Percentiles rank a stretch among this genome's conserved stretches.
These are phyloP conservation scores for Chaetoscypha palmicola DNA, from an alignment of 2,329 filamentous ascomycete genomes.

Conservation along the genomic window DNA sequence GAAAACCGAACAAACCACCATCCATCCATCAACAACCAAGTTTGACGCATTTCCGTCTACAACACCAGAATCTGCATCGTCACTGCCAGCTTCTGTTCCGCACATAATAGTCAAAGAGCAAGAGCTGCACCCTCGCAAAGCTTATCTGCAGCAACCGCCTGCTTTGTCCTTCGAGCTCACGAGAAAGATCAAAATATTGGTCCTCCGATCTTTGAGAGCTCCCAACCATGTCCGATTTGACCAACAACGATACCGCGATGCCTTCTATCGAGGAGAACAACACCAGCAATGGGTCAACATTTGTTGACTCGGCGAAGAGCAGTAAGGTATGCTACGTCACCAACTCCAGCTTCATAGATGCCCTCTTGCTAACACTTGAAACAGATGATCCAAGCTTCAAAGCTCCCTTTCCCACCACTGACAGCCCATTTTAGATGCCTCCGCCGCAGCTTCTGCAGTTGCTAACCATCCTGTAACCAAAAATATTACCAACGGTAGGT, in stretches of 20 bases:
- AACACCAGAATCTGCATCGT: not conserved
- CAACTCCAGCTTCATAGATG: slow-evolving; percentile 3
- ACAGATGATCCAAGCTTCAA: slow-evolving; percentile 20
- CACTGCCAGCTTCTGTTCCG: no score
- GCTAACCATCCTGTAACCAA: slow-evolving; percentile 30
- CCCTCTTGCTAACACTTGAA: slow-evolving; percentile 21
- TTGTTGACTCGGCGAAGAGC: slow-evolving; percentile 22
- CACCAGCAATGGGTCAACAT: slow-evolving; percentile 9
- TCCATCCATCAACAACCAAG: not conserved
- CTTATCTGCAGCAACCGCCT: not conserved
- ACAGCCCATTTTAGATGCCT: slow-evolving; percentile 24
- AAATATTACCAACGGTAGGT: slow-evolving; percentile 28
- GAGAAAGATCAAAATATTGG: slow-evolving; percentile 1
- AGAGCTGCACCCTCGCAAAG: not conserved
- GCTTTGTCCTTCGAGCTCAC: not conserved
- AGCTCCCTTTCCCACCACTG: slow-evolving; percentile 16
- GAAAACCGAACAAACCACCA: slow-evolving; percentile 2
- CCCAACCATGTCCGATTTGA: slow-evolving; percentile 21
- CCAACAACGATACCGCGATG: slow-evolving; percentile 16
- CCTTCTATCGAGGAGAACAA: slow-evolving; percentile 22
- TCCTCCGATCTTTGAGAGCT: slow-evolving; percentile 10
- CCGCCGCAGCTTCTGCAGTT: slow-evolving; percentile 28
- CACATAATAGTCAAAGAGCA: no score
- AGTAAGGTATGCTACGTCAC: slow-evolving; percentile 25
- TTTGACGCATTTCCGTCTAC: not conserved